Conservation (phyloP, 2,329 filamentous ascomycete species). For the Metarhizium humberi region DNA sequence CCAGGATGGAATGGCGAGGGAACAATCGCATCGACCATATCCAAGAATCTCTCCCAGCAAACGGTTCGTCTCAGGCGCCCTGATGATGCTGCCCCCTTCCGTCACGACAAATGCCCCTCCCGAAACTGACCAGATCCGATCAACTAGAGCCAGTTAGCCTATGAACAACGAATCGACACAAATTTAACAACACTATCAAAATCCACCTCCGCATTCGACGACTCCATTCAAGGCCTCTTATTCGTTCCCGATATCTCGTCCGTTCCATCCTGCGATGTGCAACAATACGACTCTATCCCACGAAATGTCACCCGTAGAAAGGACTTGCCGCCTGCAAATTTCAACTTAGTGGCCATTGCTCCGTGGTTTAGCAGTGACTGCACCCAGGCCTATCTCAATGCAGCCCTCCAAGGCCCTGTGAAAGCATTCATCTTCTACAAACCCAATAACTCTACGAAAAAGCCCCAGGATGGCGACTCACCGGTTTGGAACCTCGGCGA, state of each 20-base stretch:
- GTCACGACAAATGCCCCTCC: not conserved
- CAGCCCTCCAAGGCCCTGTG: slow-evolving; percentile 48
- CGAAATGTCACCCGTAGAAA: slow-evolving; percentile 61
- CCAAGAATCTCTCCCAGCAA: slow-evolving; percentile 47
- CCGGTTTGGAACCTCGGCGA: slow-evolving; percentile 63
- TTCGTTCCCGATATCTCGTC: slow-evolving; percentile 66
- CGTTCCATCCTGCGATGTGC: slow-evolving; percentile 51
- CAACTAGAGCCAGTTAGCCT: slow-evolving; percentile 35
- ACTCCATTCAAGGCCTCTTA: slow-evolving; percentile 65
- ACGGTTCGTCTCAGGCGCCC: slow-evolving; percentile 33
- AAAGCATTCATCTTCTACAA: slow-evolving; percentile 56
- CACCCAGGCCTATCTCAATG: slow-evolving; percentile 60
- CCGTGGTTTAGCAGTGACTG: slow-evolving; percentile 77
- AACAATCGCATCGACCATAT: slow-evolving; percentile 42
- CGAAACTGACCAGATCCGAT: not conserved
- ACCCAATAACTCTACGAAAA: slow-evolving; percentile 43
- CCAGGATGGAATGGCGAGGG: slow-evolving; percentile 42
- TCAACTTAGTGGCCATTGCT: slow-evolving; percentile 70
- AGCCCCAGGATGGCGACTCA: slow-evolving; percentile 58
- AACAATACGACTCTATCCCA: slow-evolving; percentile 59
- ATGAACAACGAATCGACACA: slow-evolving; percentile 37
- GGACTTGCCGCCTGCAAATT: slow-evolving; percentile 61
- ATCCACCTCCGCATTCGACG: slow-evolving; percentile 50
- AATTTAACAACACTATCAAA: slow-evolving; percentile 71
- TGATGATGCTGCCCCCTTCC: not conserved